phyloP scores from a whole-genome alignment of 257 asterid species.

The Henckelia pumila region DNA sequence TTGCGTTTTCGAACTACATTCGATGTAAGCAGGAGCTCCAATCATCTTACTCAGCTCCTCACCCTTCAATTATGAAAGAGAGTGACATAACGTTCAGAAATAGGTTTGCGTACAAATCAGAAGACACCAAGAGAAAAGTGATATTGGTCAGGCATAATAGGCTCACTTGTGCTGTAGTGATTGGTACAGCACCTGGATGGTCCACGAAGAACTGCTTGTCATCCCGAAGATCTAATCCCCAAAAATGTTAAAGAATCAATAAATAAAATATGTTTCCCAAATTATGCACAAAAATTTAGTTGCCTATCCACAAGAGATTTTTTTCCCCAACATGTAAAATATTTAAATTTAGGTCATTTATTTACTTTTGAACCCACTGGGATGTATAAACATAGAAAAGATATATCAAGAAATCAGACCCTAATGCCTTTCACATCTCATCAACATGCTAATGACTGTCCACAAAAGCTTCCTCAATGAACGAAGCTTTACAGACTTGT shows the following conservation, averaged over 20 bases:
- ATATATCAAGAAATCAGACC: slow-evolving; percentile 5
- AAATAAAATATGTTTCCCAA: slow-evolving; percentile 2
- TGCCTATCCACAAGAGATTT: background rate
- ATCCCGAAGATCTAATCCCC: slow-evolving; percentile 81
- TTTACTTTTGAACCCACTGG: slow-evolving; percentile 3
- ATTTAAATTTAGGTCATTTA: background rate
- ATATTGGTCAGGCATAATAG: slow-evolving; percentile 12
- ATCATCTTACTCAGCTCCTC: slow-evolving; percentile 65
- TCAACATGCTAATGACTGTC: background rate
- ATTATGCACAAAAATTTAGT: background rate
- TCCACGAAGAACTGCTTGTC: slow-evolving; percentile 82
- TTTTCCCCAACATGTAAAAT: background rate
- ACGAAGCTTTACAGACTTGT: background rate
- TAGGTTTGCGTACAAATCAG: background rate
- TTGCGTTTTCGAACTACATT: slow-evolving; percentile 77
- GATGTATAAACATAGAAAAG: background rate
- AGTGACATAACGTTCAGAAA: slow-evolving; percentile 8
- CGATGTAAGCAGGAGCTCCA: slow-evolving; percentile 64
- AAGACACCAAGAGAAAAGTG: slow-evolving; percentile 11
- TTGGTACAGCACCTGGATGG: slow-evolving; percentile 95
- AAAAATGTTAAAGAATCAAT: slow-evolving; percentile 17
- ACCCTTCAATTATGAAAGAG: slow-evolving; percentile 43
- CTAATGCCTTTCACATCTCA: slow-evolving; percentile 3
- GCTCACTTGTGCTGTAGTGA: slow-evolving; percentile 77
- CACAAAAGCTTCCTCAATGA: background rate